Evolutionary conservation across 2,329 filamentous ascomycete genomes (phyloP), one percentile per base, ranked within the genome.

Genomic region (Alternaria infectoria): DNA sequence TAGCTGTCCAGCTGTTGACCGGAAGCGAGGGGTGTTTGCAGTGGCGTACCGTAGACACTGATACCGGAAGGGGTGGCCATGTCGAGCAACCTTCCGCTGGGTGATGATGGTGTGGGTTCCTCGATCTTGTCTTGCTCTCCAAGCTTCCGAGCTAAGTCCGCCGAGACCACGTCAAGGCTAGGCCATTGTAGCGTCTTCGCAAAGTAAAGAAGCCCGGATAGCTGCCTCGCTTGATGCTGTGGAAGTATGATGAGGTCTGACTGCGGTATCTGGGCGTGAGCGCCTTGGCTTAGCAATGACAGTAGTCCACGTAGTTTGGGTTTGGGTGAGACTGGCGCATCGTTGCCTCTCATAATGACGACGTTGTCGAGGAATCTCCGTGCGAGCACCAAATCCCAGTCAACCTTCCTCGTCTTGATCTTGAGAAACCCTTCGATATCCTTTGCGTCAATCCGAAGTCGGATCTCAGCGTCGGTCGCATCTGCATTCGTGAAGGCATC

Each of bases 311-410:
- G 69, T 9, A 71, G 58, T 47, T 75, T 77, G 10, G 72, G 66
- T 17, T 65, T 65, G 8, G 69, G 66, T 3, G 65, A 57, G 15
- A 59, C 51, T 17, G 67, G 66, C 8, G 57, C 55, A 17, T 75
- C 69, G 8, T 63, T 65, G 49, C 70, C 69, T 46, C 74, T 75
- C 28, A 77, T 69, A 15, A 85, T 79, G 17, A 79, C 71, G n/a
- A 87, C 76, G 54, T 83, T 86, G 46, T 86, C 83, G 30, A 87
- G 74, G 54, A 87, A 87, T 3, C 84, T 80, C 21, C 84, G 81
- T 7, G 84, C 84, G 17, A 86, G 79, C 3, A 88, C 79, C 23
- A 88, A 74, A 73, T 87, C 86, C 86, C 86, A 88, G 56, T 86
- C 82, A 5, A 85, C 79, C 68, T 88, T 87, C 6, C 79, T 77